Conservation (phyloP, 345 rosid species). For the Eucalyptus virginea region DNA sequence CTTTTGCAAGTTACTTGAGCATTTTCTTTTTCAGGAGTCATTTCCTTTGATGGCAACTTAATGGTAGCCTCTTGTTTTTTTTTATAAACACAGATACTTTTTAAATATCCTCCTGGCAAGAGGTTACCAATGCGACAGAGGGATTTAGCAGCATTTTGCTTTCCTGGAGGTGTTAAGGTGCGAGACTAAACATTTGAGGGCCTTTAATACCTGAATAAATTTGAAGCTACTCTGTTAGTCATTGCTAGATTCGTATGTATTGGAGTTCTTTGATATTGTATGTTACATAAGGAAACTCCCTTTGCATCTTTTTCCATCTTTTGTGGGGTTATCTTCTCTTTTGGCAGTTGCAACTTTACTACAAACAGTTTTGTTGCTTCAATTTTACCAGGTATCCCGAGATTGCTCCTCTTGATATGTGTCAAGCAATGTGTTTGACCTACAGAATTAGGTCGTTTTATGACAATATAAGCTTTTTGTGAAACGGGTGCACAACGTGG, state of each 20-base stretch:
- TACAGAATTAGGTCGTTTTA: background rate
- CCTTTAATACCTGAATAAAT: background rate
- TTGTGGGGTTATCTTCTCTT: background rate
- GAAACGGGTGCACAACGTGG: background rate
- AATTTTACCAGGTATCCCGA: background rate
- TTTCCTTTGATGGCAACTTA: background rate
- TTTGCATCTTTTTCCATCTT: background rate
- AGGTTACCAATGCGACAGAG: slow-evolving; percentile 59
- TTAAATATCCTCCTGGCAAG: slow-evolving; percentile 90
- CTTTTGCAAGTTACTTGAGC: background rate
- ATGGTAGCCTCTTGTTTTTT: background rate
- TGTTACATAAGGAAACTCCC: background rate
- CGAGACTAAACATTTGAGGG: background rate
- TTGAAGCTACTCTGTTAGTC: background rate
- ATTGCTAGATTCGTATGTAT: background rate
- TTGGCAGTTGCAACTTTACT: background rate
- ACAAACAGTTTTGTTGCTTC: background rate
- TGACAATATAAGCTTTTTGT: background rate
- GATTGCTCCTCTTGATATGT: background rate
- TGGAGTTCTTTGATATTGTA: background rate
- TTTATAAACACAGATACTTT: slow-evolving; percentile 46
- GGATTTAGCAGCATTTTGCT: slow-evolving; percentile 91
- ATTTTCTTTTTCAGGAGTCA: background rate
- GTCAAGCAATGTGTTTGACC: background rate
- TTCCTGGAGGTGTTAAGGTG: slow-evolving; percentile 95